These are phyloP conservation scores for Podaxis sp. DNA, from an alignment of 768 basidiomycete genomes.

Conservation along the genomic window DNA sequence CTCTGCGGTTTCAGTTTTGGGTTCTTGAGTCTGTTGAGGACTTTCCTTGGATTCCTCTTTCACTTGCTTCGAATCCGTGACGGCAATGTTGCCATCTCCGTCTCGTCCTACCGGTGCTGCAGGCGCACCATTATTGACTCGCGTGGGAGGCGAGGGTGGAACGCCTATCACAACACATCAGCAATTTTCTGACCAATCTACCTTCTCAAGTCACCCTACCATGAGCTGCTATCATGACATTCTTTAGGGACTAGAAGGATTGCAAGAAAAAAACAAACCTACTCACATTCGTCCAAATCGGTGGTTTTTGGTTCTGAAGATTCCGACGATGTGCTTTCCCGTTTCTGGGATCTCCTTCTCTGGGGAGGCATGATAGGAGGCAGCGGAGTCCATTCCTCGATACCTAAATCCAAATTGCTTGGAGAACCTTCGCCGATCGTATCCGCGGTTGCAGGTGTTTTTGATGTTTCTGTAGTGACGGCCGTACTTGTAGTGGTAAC, in stretches of 20 bases:
- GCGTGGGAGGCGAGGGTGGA: not conserved
- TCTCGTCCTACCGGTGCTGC: not conserved
- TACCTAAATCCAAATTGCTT: not conserved
- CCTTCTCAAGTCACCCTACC: slow-evolving; percentile 9
- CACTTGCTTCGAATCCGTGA: not conserved
- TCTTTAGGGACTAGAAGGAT: not conserved
- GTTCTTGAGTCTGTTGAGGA: slow-evolving; percentile 4
- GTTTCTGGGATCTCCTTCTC: slow-evolving; percentile 5
- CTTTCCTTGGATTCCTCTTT: not conserved
- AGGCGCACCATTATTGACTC: not conserved
- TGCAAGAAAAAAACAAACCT: not conserved
- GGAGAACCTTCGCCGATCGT: not conserved
- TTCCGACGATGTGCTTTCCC: not conserved
- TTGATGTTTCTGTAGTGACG: not conserved
- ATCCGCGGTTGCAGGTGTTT: not conserved
- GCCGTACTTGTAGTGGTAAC: slow-evolving; percentile 2
- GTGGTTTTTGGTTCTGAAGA: not conserved
- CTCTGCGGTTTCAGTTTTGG: slow-evolving; percentile 7
- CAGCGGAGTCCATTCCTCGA: not conserved
- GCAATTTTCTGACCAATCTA: slow-evolving; percentile 1
- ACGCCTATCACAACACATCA: slow-evolving; percentile 9
- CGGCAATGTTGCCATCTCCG: not conserved
- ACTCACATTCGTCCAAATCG: not conserved
- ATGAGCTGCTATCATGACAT: not conserved
- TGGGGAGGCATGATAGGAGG: slow-evolving; percentile 5